Conservation (phyloP, 78 protist species). For the Dictyostelium citrinum region DNA sequence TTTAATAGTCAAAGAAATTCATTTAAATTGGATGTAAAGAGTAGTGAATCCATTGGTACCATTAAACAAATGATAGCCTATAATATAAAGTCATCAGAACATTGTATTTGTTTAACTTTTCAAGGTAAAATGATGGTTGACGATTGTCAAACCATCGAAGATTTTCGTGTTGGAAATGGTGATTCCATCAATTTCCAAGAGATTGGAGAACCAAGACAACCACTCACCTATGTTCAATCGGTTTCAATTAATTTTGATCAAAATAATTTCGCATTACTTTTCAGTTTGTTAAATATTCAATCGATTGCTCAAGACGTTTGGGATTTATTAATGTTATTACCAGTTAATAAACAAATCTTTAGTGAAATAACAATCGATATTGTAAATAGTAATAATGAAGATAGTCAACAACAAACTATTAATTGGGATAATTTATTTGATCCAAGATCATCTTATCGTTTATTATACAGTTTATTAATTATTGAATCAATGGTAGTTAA, state of each 20-base stretch:
- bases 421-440: constrained; percentile 66
- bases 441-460: constrained; percentile 17
- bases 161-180: constrained; percentile 17
- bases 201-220: not conserved
- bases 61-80: not conserved
- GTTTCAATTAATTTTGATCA: constrained; percentile 39
- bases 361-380: not conserved
- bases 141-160: constrained; percentile 39
- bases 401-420: not conserved
- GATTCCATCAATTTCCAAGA: constrained; percentile 42
- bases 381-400: not conserved
- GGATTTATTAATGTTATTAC: constrained; percentile 74
- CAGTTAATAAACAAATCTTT: constrained; percentile 36
- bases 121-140: not conserved
- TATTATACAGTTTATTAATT: constrained; percentile 53
- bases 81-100: not conserved
- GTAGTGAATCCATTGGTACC: constrained; percentile 33
- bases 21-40: constrained; percentile 6
- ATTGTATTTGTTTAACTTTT: not conserved
- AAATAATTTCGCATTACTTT: constrained; percentile 22
- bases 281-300: constrained; percentile 25
- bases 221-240: not conserved
- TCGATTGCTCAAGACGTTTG: constrained; percentile 66
- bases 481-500: constrained; percentile 31
- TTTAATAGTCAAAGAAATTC: not conserved